phyloP scores from a whole-genome alignment of 2,329 filamentous ascomycete species.

The Corniculantispora saksenae region DNA sequence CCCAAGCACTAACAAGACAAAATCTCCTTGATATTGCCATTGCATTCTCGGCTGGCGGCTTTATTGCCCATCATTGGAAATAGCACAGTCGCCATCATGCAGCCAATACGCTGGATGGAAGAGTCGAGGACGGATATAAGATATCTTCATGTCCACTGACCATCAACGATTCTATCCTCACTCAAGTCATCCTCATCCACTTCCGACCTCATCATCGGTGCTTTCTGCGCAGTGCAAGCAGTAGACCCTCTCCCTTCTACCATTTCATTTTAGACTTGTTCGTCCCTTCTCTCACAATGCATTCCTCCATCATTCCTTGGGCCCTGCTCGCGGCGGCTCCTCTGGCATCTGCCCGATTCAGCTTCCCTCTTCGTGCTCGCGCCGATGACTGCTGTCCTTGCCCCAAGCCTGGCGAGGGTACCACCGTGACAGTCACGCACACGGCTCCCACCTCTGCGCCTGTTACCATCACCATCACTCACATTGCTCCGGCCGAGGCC shows the following conservation, averaged over 20 bases:
- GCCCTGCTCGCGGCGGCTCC: conserved; percentile 30
- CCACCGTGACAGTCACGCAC: conserved; percentile 28
- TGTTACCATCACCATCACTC: conserved; percentile 14
- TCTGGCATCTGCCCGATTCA: conserved; percentile 30
- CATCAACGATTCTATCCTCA: background rate
- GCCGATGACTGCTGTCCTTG: conserved; percentile 35
- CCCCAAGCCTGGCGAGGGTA: conserved; percentile 21
- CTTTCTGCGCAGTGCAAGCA: background rate
- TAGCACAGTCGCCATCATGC: background rate
- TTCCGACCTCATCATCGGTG: background rate
- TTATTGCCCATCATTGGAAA: conserved; percentile 9
- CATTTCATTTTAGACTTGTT: background rate
- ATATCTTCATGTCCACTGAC: background rate
- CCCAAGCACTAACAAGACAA: background rate
- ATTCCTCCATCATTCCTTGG: conserved; percentile 26
- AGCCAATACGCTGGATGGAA: background rate
- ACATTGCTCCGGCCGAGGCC: background rate
- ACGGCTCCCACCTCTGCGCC: conserved; percentile 1
- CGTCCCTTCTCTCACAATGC: conserved; percentile 26
- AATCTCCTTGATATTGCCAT: conserved; percentile 22
- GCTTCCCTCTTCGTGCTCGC: conserved; percentile 23
- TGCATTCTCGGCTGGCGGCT: conserved; percentile 17
- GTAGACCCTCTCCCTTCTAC: conserved; percentile 9
- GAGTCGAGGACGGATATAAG: background rate
- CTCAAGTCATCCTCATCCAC: background rate